A percentile compares a stretch with the other conserved stretches of the same genome.
Conservation (phyloP, 139 green algal genomes). For the Zygnema circumcarinatum region DNA sequence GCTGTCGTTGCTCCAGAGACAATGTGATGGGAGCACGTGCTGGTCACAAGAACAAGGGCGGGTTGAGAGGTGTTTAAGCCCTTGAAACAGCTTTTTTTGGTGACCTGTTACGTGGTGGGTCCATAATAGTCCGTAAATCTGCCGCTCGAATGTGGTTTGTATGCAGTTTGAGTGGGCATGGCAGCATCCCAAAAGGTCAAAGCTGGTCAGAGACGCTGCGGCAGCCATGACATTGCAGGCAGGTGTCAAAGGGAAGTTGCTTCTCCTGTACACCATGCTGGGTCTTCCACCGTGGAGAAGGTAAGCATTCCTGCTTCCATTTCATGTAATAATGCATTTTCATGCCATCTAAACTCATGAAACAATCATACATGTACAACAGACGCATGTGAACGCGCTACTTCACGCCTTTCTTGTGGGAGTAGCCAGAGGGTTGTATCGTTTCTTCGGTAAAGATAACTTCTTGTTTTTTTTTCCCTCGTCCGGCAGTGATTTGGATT, state of each 20-base stretch:
- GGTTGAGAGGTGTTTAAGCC: too few relatives aligned
- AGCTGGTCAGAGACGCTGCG: conserved; percentile 35
- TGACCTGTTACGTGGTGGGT: too few relatives aligned
- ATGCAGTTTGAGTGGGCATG: conserved; percentile 97
- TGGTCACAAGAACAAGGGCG: too few relatives aligned
- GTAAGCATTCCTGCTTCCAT: neutral
- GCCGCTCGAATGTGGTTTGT: too few relatives aligned
- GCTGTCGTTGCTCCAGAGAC: neutral
- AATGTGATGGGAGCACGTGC: neutral
- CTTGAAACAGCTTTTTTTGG: too few relatives aligned
- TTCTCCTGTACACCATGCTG: conserved; percentile 39
- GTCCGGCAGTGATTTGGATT: too few relatives aligned
- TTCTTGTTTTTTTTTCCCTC: too few relatives aligned
- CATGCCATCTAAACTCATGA: neutral
- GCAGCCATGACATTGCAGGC: neutral
- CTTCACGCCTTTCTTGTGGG: too few relatives aligned
- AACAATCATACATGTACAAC: neutral
- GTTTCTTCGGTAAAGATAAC: too few relatives aligned
- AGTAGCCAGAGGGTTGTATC: too few relatives aligned
- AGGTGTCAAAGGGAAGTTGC: conserved; percentile 41
- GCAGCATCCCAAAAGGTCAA: conserved; percentile 81
- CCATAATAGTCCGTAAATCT: too few relatives aligned
- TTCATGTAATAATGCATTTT: neutral
- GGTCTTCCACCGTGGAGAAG: conserved; percentile 25
- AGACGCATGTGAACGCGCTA: too few relatives aligned